Conservation (phyloP, 208 protist genomes). For the Lotmaria passim region DNA sequence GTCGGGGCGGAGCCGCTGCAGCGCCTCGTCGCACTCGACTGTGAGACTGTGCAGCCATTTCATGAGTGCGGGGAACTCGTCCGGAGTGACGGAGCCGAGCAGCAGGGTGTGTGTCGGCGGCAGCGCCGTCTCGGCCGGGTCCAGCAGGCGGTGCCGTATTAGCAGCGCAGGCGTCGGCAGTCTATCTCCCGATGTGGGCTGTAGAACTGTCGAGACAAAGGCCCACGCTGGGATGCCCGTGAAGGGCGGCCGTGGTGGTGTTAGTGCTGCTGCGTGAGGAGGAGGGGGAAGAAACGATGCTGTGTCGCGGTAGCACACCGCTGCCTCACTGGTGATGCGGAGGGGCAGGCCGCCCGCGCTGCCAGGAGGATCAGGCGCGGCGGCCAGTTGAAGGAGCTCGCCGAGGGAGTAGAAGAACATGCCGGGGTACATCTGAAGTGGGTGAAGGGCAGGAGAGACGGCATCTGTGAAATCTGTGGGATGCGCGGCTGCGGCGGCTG, state of each 20-base stretch:
- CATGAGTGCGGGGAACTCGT: slow-evolving; percentile 5
- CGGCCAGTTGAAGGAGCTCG: slow-evolving; percentile 26
- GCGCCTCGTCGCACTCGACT: slow-evolving; percentile 8
- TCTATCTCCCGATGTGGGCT: neutral
- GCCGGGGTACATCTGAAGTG: neutral
- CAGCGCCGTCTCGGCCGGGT: slow-evolving; percentile 10
- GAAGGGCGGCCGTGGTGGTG: neutral
- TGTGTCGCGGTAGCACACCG: neutral
- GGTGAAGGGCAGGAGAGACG: neutral
- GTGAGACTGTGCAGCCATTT: slow-evolving; percentile 19
- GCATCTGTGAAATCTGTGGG: no score
- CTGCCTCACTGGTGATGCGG: neutral
- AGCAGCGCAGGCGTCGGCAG: slow-evolving; percentile 27
- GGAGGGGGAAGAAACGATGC: no score
- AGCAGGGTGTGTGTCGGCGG: slow-evolving; percentile 25
- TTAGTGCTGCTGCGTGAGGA: no score
- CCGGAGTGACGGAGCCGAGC: slow-evolving; percentile 22
- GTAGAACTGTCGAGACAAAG: neutral
- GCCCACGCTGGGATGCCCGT: neutral
- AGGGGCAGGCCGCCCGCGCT: neutral
- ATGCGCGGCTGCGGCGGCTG: neutral
- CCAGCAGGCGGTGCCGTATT: slow-evolving; percentile 26
- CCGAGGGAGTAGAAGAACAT: slow-evolving; percentile 33
- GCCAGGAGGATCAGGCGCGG: neutral
- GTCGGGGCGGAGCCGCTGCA: slow-evolving; percentile 18